Evolutionary conservation across 208 protist genomes (phyloP).

Genomic region (Leishmania lainsoni): DNA sequence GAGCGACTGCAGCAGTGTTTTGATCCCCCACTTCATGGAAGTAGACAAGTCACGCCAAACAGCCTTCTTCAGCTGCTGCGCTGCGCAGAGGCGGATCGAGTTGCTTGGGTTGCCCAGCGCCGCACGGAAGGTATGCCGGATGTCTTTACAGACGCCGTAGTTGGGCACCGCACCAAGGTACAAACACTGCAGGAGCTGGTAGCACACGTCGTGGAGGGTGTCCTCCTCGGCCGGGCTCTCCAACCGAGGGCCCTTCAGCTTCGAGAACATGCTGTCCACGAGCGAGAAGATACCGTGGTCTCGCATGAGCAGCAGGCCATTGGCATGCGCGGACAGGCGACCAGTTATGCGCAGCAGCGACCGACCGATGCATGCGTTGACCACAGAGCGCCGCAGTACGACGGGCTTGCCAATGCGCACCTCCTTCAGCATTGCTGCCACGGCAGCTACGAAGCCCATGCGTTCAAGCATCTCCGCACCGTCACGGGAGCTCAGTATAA

Average conservation of each 20-base stretch:
- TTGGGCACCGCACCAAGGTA: slow-evolving; percentile 86
- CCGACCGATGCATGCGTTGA: slow-evolving; percentile 64
- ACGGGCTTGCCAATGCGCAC: slow-evolving; percentile 57
- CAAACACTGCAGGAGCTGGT: slow-evolving; percentile 74
- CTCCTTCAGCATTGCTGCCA: slow-evolving; percentile 67
- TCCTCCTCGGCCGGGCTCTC: slow-evolving; percentile 34
- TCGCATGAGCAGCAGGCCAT: slow-evolving; percentile 82
- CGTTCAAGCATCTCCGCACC: slow-evolving; percentile 60
- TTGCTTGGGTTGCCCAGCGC: slow-evolving; percentile 66
- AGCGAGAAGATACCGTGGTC: slow-evolving; percentile 66
- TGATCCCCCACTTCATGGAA: slow-evolving; percentile 88
- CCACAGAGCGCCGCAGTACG: slow-evolving; percentile 52
- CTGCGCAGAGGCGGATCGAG: slow-evolving; percentile 79
- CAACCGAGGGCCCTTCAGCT: slow-evolving; percentile 61
- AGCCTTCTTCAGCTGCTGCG: slow-evolving; percentile 69
- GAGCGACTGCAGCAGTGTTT: slow-evolving; percentile 78
- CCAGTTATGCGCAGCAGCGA: slow-evolving; percentile 83
- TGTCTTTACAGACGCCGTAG: slow-evolving; percentile 90
- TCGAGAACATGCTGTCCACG: slow-evolving; percentile 73
- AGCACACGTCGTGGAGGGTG: slow-evolving; percentile 79
- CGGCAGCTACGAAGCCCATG: slow-evolving; percentile 48
- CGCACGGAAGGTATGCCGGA: slow-evolving; percentile 69
- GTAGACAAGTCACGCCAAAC: slow-evolving; percentile 87
- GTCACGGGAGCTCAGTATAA: slow-evolving; percentile 75
- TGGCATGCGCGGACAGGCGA: slow-evolving; percentile 71